phyloP scores from a whole-genome alignment of 768 basidiomycete species.

The Mycena rebaudengoi region DNA sequence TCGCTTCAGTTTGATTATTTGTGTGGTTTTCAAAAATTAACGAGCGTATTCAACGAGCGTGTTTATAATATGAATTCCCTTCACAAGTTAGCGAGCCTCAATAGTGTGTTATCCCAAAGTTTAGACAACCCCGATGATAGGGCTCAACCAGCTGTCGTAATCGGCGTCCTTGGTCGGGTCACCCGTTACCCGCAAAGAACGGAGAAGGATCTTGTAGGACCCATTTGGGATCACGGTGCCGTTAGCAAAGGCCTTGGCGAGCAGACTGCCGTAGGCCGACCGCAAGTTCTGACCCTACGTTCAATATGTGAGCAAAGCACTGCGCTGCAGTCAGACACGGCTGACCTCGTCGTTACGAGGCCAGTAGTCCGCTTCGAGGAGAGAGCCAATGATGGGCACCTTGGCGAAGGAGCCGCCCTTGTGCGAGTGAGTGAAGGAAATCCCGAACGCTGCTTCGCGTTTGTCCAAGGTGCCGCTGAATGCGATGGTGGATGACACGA shows the following conservation, averaged over 20 bases:
- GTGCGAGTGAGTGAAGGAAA: constrained; percentile 49
- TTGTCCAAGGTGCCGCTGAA: constrained; percentile 49
- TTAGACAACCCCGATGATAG: constrained; percentile 42
- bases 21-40: too few relatives aligned
- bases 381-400: constrained; percentile 19
- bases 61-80: neutral
- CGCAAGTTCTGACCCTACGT: constrained; percentile 29
- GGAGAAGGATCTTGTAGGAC: constrained; percentile 47
- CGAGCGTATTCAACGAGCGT: neutral
- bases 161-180: constrained; percentile 50
- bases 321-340: neutral
- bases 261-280: constrained; percentile 36
- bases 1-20: too few relatives aligned
- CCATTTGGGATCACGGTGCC: constrained; percentile 54
- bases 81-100: too few relatives aligned
- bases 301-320: neutral
- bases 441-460: constrained; percentile 23
- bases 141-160: constrained; percentile 57
- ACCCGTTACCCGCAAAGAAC: constrained; percentile 53
- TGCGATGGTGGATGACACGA: constrained; percentile 53
- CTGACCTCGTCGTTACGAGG: constrained; percentile 22
- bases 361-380: constrained; percentile 13
- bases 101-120: too few relatives aligned
- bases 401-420: constrained; percentile 48
- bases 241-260: constrained; percentile 50